These are phyloP conservation scores for Laetiporus sulphureus DNA, from an alignment of 1,284 basidiomycete species.

Conservation along the genomic window DNA sequence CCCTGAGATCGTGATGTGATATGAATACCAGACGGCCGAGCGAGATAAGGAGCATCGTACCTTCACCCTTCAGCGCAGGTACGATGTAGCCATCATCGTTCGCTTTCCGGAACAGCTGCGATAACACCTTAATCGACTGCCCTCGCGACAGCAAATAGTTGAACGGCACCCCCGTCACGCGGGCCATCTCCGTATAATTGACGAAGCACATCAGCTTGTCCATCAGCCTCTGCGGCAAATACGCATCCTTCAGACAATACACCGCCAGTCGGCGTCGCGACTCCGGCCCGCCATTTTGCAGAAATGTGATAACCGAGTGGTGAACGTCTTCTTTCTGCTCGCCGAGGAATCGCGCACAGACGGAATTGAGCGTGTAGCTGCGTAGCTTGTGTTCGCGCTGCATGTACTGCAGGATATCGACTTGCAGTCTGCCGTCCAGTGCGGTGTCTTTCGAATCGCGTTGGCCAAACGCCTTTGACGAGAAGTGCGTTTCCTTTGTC, in stretches of 20 bases:
- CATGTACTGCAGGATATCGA: constrained; percentile 94
- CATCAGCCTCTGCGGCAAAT: constrained; percentile 87
- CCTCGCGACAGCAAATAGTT: constrained; percentile 88
- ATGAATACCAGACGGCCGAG: too few relatives aligned
- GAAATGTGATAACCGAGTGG: constrained; percentile 92
- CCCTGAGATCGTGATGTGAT: constrained; percentile 36
- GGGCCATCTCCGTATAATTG: constrained; percentile 94
- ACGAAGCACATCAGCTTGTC: constrained; percentile 98
- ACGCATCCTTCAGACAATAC: constrained; percentile 98
- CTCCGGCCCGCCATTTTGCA: constrained; percentile 93
- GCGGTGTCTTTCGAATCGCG: constrained; percentile 90
- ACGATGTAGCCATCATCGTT: constrained; percentile 85
- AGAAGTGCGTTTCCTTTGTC: constrained; percentile 90
- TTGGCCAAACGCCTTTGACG: constrained; percentile 92
- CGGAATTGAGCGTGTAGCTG: constrained; percentile 92
- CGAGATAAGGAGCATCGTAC: constrained; percentile 29
- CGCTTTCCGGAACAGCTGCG: constrained; percentile 87
- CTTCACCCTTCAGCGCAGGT: constrained; percentile 79
- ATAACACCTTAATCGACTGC: constrained; percentile 95
- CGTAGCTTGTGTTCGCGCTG: constrained; percentile 94
- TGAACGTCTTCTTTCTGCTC: constrained; percentile 98
- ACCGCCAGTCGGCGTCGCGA: constrained; percentile 86
- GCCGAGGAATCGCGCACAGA: constrained; percentile 91
- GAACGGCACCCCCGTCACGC: constrained; percentile 97
- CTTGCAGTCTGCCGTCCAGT: constrained; percentile 86